Evolutionary conservation across 768 basidiomycete species (phyloP).

Genomic region (Pleurotus cornucopiae): DNA sequence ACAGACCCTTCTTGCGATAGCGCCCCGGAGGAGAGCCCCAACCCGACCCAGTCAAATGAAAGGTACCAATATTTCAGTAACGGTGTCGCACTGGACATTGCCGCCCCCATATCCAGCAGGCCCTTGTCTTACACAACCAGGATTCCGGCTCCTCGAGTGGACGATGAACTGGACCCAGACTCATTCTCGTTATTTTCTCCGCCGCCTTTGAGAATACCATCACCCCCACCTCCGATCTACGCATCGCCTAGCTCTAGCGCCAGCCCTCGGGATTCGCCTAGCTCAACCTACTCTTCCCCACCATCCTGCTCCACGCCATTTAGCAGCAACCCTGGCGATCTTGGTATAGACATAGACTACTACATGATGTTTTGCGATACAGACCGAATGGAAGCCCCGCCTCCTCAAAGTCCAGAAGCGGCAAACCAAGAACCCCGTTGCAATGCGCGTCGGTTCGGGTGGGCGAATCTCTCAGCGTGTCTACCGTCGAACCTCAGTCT

Average conservation of each 20-base stretch:
- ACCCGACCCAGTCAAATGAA: no score
- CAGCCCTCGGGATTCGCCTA: neutral
- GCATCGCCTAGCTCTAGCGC: neutral
- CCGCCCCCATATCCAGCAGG: no score
- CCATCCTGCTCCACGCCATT: neutral
- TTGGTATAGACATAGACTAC: neutral
- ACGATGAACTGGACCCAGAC: neutral
- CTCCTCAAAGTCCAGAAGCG: no score
- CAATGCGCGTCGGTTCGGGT: neutral
- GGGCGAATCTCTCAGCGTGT: neutral
- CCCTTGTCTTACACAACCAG: no score
- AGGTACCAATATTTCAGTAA: no score
- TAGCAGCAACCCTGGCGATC: neutral
- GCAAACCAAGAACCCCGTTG: neutral
- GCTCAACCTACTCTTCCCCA: neutral
- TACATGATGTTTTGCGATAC: constrained; percentile 1
- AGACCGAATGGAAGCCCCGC: no score
- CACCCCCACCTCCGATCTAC: constrained; percentile 1
- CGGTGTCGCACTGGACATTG: no score
- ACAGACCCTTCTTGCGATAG: neutral
- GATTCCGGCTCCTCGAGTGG: neutral
- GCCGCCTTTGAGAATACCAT: constrained; percentile 1
- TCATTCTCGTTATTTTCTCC: neutral
- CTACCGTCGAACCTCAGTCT: neutral
- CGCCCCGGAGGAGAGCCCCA: no score